Conservation (phyloP, 2,329 filamentous ascomycete genomes). For the Cryoendolithus antarcticus region DNA sequence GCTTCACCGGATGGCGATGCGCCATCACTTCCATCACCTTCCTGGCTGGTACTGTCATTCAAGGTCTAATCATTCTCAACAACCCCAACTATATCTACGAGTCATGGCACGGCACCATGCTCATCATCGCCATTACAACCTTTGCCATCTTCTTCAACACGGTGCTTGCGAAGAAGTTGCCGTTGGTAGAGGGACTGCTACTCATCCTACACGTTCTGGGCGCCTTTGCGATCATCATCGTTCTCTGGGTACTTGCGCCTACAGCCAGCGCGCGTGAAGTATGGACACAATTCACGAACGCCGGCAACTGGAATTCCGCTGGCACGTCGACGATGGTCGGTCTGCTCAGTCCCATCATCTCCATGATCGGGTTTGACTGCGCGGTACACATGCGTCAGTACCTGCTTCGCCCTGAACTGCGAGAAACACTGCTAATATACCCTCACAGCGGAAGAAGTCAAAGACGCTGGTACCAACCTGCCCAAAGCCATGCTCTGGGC, state of each 20-base stretch:
- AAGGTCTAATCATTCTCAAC: slow-evolving; percentile 28
- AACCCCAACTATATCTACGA: slow-evolving; percentile 23
- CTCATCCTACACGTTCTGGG: slow-evolving; percentile 37
- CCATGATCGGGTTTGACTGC: slow-evolving; percentile 25
- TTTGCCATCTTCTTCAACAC: slow-evolving; percentile 34
- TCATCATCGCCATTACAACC: slow-evolving; percentile 28
- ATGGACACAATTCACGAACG: slow-evolving; percentile 19
- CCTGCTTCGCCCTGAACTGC: no score
- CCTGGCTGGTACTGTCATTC: slow-evolving; percentile 30
- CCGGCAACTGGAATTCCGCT: slow-evolving; percentile 23
- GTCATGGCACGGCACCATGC: slow-evolving; percentile 29
- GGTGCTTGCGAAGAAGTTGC: slow-evolving; percentile 33
- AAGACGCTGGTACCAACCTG: slow-evolving; percentile 35
- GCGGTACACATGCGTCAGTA: slow-evolving; percentile 24
- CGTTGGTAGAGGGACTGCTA: slow-evolving; percentile 30
- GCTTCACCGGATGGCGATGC: slow-evolving; percentile 31
- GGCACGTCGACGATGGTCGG: slow-evolving; percentile 23
- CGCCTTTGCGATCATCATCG: slow-evolving; percentile 42
- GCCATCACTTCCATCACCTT: slow-evolving; percentile 31
- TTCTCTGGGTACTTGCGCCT: slow-evolving; percentile 21
- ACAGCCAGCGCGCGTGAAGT: slow-evolving; percentile 15
- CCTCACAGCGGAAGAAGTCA: slow-evolving; percentile 40
- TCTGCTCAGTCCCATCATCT: slow-evolving; percentile 22
- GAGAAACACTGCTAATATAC: slow-evolving; percentile 9
- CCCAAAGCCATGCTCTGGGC: slow-evolving; percentile 37